Evolutionary conservation across 176 grass and related monocot genomes (phyloP).

Genomic region (Cocos nucifera): DNA sequence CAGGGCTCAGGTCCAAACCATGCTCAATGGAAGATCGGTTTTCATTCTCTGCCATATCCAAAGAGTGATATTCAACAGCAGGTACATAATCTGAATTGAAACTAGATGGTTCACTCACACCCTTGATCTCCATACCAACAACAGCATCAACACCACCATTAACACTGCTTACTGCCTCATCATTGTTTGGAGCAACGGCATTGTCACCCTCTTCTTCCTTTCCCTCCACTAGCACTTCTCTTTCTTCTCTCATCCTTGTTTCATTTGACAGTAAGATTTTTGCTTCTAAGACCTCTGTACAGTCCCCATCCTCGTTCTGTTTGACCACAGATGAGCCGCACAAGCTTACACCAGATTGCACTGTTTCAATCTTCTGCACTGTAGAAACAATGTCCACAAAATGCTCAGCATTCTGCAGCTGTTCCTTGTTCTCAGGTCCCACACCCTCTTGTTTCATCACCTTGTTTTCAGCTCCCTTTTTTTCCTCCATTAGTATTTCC

Average conservation of each 20-base stretch:
- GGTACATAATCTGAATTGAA: neutral
- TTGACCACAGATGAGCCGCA: neutral
- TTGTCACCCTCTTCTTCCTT: neutral
- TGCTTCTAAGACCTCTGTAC: neutral
- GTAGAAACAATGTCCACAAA: too few species aligned
- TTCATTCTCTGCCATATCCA: neutral
- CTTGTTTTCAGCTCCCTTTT: too few species aligned
- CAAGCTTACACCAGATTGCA: too few species aligned
- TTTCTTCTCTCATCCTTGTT: neutral
- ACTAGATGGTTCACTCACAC: neutral
- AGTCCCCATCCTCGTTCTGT: neutral
- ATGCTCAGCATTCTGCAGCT: too few species aligned
- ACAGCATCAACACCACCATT: neutral
- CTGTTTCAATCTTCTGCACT: too few species aligned
- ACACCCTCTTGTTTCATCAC: too few species aligned
- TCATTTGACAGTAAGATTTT: neutral
- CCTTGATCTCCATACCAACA: neutral
- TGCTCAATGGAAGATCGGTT: slow-evolving; percentile 3
- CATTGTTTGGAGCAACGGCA: neutral
- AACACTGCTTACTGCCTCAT: neutral
- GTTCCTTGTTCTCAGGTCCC: too few species aligned
- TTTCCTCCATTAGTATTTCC: too few species aligned
- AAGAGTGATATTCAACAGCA: neutral
- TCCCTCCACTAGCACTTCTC: neutral
- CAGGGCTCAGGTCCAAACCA: neutral